Evolutionary conservation across 306 rosid species (phyloP).

Genomic region (Pterocarpus santalinus): DNA sequence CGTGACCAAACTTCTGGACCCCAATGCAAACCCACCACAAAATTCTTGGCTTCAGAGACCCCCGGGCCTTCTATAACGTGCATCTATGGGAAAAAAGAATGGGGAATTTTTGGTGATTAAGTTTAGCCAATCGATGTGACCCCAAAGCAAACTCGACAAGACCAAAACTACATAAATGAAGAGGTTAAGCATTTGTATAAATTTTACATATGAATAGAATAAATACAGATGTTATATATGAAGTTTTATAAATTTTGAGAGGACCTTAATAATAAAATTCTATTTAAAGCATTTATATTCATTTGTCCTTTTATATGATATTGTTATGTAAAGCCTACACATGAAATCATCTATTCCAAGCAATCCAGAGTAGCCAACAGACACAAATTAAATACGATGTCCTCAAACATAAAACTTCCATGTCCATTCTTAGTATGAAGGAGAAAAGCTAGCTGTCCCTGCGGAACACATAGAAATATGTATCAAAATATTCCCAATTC

Average conservation of each 20-base stretch:
- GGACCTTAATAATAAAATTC: not conserved
- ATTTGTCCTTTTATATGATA: not conserved
- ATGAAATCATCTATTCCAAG: not conserved
- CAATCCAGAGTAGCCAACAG: not conserved
- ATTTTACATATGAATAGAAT: not conserved
- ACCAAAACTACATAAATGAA: slow-evolving; percentile 22
- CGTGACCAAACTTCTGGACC: slow-evolving; percentile 20
- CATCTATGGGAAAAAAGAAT: slow-evolving; percentile 28
- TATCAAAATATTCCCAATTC: not conserved
- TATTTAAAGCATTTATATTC: not conserved
- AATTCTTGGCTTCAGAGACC: not conserved
- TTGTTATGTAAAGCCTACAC: not conserved
- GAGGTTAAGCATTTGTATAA: not conserved
- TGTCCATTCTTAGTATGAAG: not conserved
- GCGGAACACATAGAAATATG: not conserved
- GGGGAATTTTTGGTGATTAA: slow-evolving; percentile 37
- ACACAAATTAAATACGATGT: not conserved
- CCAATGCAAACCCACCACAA: slow-evolving; percentile 14
- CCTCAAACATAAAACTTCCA: not conserved
- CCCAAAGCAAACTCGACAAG: slow-evolving; percentile 39
- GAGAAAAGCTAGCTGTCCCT: slow-evolving; percentile 8
- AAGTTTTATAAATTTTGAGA: not conserved
- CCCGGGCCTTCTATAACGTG: slow-evolving; percentile 31
- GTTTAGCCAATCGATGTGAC: slow-evolving; percentile 38
- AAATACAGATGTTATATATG: not conserved